Evolutionary conservation across 169 alveolate species (phyloP).

Genomic region (Plasmodium reichenowi): DNA sequence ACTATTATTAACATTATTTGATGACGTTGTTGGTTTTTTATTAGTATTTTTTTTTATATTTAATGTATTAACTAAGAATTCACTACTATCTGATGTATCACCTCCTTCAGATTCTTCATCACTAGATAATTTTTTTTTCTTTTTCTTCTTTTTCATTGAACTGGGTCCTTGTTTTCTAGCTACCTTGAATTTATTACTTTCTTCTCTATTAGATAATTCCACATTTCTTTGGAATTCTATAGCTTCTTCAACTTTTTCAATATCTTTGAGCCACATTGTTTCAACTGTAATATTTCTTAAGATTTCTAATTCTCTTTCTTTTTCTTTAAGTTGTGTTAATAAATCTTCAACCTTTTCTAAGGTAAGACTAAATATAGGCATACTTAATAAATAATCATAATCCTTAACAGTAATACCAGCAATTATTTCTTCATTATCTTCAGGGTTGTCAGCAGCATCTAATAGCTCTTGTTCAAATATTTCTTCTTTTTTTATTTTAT

Average conservation of each 20-base stretch:
- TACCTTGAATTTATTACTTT: slow-evolving; percentile 69
- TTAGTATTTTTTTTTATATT: slow-evolving; percentile 19
- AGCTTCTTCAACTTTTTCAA: slow-evolving; percentile 80
- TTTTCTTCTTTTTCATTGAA: slow-evolving; percentile 34
- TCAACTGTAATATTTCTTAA: slow-evolving; percentile 80
- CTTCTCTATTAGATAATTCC: slow-evolving; percentile 72
- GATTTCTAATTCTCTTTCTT: slow-evolving; percentile 79
- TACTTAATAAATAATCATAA: slow-evolving; percentile 95
- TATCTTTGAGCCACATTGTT: slow-evolving; percentile 86
- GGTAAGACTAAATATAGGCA: slow-evolving; percentile 96
- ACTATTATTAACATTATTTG: slow-evolving; percentile 11
- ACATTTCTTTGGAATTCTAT: slow-evolving; percentile 74
- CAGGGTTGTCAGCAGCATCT: slow-evolving; percentile 47
- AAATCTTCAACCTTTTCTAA: slow-evolving; percentile 94
- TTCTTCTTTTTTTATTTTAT: slow-evolving; percentile 80
- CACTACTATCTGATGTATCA: slow-evolving; percentile 72
- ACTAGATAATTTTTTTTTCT: slow-evolving; percentile 57
- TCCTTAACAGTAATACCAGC: slow-evolving; percentile 81
- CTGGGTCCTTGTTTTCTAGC: slow-evolving; percentile 33
- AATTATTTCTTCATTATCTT: slow-evolving; percentile 76
- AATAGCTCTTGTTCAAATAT: slow-evolving; percentile 32
- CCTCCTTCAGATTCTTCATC: slow-evolving; percentile 75
- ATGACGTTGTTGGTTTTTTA: slow-evolving; percentile 16
- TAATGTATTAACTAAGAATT: slow-evolving; percentile 34
- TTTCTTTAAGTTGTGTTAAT: slow-evolving; percentile 78